phyloP scores from a whole-genome alignment of 371 early-diverging fungal genomes.

The Umbelopsis sp. region DNA sequence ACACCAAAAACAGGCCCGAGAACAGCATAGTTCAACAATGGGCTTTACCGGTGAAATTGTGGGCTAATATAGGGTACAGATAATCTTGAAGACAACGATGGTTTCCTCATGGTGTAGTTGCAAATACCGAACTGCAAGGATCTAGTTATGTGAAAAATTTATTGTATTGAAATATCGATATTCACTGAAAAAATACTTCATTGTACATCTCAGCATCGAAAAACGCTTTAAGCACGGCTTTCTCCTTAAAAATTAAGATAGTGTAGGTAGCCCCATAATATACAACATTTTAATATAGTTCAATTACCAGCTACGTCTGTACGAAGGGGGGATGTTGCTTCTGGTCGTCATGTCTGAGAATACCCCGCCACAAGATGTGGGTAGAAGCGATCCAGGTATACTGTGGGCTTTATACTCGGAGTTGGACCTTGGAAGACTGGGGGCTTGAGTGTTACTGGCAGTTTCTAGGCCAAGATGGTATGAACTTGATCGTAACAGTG shows the following conservation, averaged over 20 bases:
- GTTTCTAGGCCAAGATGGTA: slow-evolving; percentile 11
- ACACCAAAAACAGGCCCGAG: too few species aligned
- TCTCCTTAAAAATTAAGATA: too few species aligned
- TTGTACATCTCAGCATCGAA: not conserved
- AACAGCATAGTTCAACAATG: too few species aligned
- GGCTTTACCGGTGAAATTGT: too few species aligned
- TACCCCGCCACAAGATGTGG: slow-evolving; percentile 1
- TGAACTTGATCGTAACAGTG: not conserved
- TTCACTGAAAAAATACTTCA: not conserved
- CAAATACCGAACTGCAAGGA: too few species aligned
- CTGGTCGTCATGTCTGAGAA: not conserved
- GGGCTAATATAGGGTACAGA: too few species aligned
- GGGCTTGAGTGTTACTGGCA: slow-evolving; percentile 1
- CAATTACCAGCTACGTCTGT: slow-evolving; percentile 8
- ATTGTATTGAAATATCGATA: too few species aligned
- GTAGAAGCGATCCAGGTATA: not conserved
- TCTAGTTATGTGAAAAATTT: too few species aligned
- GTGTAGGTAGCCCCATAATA: not conserved
- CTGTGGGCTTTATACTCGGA: slow-evolving; percentile 5
- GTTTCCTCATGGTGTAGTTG: too few species aligned
- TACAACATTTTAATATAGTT: not conserved
- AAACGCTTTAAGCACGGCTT: too few species aligned
- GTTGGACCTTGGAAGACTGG: not conserved
- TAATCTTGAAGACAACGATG: too few species aligned
- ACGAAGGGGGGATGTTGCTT: not conserved